These are phyloP conservation scores for Aquilaria malaccensis DNA, from an alignment of 345 rosid species.

Conservation along the genomic window DNA sequence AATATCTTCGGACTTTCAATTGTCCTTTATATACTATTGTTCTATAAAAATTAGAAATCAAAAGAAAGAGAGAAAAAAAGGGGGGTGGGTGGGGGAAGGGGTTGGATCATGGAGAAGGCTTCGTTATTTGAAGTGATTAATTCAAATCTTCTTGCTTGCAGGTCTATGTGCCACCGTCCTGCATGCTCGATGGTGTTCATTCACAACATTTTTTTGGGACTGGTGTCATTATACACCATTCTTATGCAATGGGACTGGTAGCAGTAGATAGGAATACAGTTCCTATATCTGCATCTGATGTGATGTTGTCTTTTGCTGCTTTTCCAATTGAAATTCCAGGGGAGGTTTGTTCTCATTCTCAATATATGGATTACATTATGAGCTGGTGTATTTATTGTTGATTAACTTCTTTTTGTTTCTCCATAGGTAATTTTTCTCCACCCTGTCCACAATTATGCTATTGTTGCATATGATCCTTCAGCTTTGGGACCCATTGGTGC, in stretches of 20 bases:
- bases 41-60: too few species aligned
- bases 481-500: conserved; percentile 67
- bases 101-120: too few species aligned
- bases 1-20: too few species aligned
- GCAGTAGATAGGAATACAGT: conserved; percentile 91
- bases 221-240: conserved; percentile 84
- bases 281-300: conserved; percentile 76
- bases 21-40: too few species aligned
- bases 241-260: conserved; percentile 83
- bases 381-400: conserved; percentile 7
- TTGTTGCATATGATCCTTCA: conserved; percentile 85
- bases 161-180: conserved; percentile 95
- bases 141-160: conserved; percentile 20
- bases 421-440: conserved; percentile 92
- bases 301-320: conserved; percentile 95
- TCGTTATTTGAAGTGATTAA: too few species aligned
- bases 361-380: background rate
- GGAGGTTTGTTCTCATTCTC: conserved; percentile 44
- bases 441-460: conserved; percentile 92
- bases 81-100: too few species aligned
- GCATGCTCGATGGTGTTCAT: conserved; percentile 91
- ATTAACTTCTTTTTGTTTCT: conserved; percentile 17
- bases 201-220: conserved; percentile 81
- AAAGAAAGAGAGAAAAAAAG: too few species aligned
- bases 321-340: conserved; percentile 97